Base-by-base conservation (phyloP, 164 flowering plant species). In the Vitis amurensis region DNA sequence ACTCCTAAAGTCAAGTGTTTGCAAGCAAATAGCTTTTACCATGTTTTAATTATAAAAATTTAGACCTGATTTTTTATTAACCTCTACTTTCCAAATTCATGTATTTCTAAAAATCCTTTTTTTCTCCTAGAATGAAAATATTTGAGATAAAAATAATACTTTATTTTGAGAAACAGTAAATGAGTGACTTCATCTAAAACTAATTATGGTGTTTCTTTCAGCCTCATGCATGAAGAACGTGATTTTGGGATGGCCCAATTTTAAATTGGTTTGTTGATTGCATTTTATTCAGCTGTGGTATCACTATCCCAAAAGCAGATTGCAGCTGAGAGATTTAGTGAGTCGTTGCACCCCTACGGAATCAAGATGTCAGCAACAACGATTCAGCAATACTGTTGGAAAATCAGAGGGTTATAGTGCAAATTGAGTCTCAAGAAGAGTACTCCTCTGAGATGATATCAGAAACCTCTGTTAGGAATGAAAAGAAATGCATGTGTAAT, bases 221-320 rank as follows among this genome's bases (percentile, higher is more conserved):
- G 96, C 70, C 73, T 89, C 57, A 66, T 71, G 79, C 89, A n/a
- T n/a, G n/a, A 85, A 73, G 79, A 79, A 50, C 37, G 49, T 27
- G 83, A 77, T 11, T 74, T 65, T 72, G 80, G 59, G 52, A 76
- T 27, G 83, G 83, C 61, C 85, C 90, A 59, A 15, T 75, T 62
- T 68, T 81, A 64, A 82, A 88, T 78, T 64, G 87, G 83, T 66
- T 92, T 72, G 61, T 86, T 56, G 94, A 3, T 71, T 90, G 76
- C 88, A 64, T 86, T 76, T 68, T 88, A 72, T n/a, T 78, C 79
- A 88, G 73, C 68, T 82, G n/a, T 94, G 93, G 97, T 88, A 84
- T 83, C 19, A 65, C 71, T 44, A 63, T 89, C 63, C 88, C 87
- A 1, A 67, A 79, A 67, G 87, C n/a, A 84, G 73, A 61, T n/a